Evolutionary conservation across 768 basidiomycete species (phyloP).

Genomic region (Boletus coccyginus): DNA sequence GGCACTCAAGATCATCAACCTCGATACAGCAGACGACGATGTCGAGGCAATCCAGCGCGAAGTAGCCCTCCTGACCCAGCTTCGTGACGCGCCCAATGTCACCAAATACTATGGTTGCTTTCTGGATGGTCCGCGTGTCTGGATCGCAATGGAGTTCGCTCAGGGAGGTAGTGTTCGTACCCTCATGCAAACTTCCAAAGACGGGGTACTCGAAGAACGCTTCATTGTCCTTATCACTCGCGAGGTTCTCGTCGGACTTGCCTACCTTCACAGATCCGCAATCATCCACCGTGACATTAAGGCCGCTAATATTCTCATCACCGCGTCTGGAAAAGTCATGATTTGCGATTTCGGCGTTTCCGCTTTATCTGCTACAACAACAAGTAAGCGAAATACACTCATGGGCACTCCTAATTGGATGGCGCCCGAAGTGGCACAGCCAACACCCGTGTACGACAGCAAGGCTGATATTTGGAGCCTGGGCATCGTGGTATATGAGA

Average conservation of each 20-base stretch:
- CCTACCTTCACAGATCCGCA: slow-evolving; percentile 88
- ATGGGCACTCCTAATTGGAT: slow-evolving; percentile 99
- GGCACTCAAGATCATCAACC: slow-evolving; percentile 97
- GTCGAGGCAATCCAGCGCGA: slow-evolving; percentile 96
- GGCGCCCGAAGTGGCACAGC: slow-evolving; percentile 96
- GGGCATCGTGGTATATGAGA: slow-evolving; percentile 94
- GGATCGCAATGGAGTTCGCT: slow-evolving; percentile 99
- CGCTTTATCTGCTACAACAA: slow-evolving; percentile 77
- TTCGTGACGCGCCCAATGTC: slow-evolving; percentile 86
- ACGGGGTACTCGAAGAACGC: slow-evolving; percentile 80
- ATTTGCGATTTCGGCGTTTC: slow-evolving; percentile 99
- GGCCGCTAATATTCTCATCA: slow-evolving; percentile 94
- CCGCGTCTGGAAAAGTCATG: slow-evolving; percentile 84
- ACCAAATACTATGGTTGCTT: slow-evolving; percentile 97
- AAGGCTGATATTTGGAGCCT: slow-evolving; percentile 99
- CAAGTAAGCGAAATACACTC: slow-evolving; percentile 92
- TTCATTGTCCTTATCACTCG: slow-evolving; percentile 85
- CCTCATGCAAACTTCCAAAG: slow-evolving; percentile 83
- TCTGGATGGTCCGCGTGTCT: slow-evolving; percentile 91
- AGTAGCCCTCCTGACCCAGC: slow-evolving; percentile 86
- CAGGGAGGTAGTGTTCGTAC: slow-evolving; percentile 92
- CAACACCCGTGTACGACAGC: slow-evolving; percentile 87
- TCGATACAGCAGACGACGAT: slow-evolving; percentile 95
- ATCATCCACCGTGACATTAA: slow-evolving; percentile 99
- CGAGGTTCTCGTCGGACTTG: slow-evolving; percentile 84